These are phyloP conservation scores for Ramularia collo-cygni DNA, from an alignment of 2,329 filamentous ascomycete genomes.

Conservation along the genomic window DNA sequence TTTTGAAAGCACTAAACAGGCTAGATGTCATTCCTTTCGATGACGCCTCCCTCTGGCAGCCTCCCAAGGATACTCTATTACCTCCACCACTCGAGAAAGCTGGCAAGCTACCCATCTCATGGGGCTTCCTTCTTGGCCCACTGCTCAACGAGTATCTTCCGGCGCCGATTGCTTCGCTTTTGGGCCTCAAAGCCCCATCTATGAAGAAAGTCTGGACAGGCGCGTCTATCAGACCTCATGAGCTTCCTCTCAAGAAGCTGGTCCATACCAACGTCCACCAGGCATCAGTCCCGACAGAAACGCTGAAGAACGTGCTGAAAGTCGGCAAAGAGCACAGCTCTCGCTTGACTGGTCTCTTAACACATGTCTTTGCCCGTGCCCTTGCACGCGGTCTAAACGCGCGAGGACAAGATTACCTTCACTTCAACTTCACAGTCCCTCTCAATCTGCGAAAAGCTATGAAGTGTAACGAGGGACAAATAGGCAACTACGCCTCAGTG, in stretches of 20 bases:
- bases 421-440: conserved; percentile 35
- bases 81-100: conserved; percentile 35
- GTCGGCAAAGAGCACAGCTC: conserved; percentile 29
- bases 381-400: conserved; percentile 28
- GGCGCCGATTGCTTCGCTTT: conserved; percentile 23
- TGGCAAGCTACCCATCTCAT: conserved; percentile 38
- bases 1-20: conserved; percentile 27
- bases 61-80: conserved; percentile 17
- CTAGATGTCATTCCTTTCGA: neutral
- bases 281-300: conserved; percentile 26
- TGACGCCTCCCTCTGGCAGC: conserved; percentile 9
- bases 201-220: conserved; percentile 24
- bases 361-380: conserved; percentile 35
- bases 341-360: conserved; percentile 38
- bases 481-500: conserved; percentile 31
- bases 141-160: conserved; percentile 36
- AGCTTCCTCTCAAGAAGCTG: conserved; percentile 3
- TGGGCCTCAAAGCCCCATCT: conserved; percentile 29
- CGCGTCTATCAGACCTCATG: conserved; percentile 9
- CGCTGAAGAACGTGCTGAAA: conserved; percentile 25
- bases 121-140: conserved; percentile 38
- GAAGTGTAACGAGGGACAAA: conserved; percentile 28
- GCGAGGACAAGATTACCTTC: conserved; percentile 16
- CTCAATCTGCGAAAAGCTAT: conserved; percentile 37
- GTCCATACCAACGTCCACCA: conserved; percentile 29